phyloP scores from a whole-genome alignment of 1,284 basidiomycete genomes.

The Schizopora paradoxa region DNA sequence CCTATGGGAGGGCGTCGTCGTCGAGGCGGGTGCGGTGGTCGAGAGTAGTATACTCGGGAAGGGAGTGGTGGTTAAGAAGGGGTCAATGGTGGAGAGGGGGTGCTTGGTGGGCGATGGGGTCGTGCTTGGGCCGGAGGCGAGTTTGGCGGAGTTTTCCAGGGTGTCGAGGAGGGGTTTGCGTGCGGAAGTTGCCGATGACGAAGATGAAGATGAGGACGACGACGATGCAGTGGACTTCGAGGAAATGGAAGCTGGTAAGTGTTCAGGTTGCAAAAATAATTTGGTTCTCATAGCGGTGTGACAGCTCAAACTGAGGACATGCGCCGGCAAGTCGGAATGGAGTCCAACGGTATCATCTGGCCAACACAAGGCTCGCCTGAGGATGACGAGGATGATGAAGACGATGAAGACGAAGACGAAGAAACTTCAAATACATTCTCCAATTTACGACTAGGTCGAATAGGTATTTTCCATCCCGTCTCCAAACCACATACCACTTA shows the following conservation, averaged over 20 bases:
- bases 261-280: slow-evolving; percentile 5
- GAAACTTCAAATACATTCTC: slow-evolving; percentile 53
- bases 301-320: slow-evolving; percentile 38
- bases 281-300: slow-evolving; percentile 4
- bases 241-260: slow-evolving; percentile 57
- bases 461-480: slow-evolving; percentile 39
- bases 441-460: slow-evolving; percentile 65
- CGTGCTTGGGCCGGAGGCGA: slow-evolving; percentile 68
- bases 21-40: slow-evolving; percentile 76
- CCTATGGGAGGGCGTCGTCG: slow-evolving; percentile 72
- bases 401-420: slow-evolving; percentile 55
- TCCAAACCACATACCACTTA: slow-evolving; percentile 3
- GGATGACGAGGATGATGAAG: slow-evolving; percentile 31
- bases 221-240: slow-evolving; percentile 44
- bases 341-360: slow-evolving; percentile 70
- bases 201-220: slow-evolving; percentile 29
- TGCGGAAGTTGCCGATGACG: slow-evolving; percentile 21
- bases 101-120: slow-evolving; percentile 81
- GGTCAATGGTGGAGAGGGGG: slow-evolving; percentile 56
- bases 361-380: too few relatives aligned
- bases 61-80: slow-evolving; percentile 67
- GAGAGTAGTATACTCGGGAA: slow-evolving; percentile 77
- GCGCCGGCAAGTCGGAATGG: slow-evolving; percentile 46
- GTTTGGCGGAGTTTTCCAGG: slow-evolving; percentile 64
- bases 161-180: slow-evolving; percentile 56